Base-by-base conservation (phyloP, 2,329 filamentous ascomycete species). In the Sphaceloma murrayae region DNA sequence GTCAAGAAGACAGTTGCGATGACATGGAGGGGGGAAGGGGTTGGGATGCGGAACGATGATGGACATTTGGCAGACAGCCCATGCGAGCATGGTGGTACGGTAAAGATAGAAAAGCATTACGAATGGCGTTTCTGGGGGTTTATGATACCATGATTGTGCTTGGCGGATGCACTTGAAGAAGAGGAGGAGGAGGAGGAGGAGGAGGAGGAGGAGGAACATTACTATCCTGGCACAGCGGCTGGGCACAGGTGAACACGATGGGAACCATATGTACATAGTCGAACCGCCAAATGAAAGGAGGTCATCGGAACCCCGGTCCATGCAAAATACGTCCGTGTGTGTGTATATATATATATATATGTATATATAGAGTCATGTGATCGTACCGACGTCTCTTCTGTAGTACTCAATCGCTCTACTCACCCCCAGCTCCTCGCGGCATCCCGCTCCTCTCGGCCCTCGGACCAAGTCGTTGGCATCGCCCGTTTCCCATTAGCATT, bases 401-500 rank as follows among this genome's bases (percentile, higher is more conserved):
- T n/a, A n/a, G n/a, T n/a, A n/a, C n/a, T n/a, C n/a, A n/a, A n/a
- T n/a, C n/a, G n/a, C n/a, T n/a, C n/a, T n/a, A n/a, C 3, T 19
- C 19, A 39, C 2, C 34, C 36, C 36, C 36, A 40, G 7, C 26
- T 43, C 27, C 26, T 29, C 27, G 19, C 19, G 11, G 19, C 30
- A 19, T 5, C n/a, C 27, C n/a, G 2, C 27, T 3, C 40, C 40
- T 17, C 34, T 38, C 24, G 7, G 36, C 18, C 19, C n/a, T 45
- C 42, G 9, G 14, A 18, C 36, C 36, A 34, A 30, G 19, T 40
- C 24, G 10, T 14, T 27, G 44, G 36, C 34, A 29, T 40, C 8
- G 34, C 44, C 18, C 48, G 30, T 34, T 51, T 48, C 18, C 46
- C 49, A 22, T 51, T 50, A 6, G 40, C 30, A 39, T 49, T 49